Evolutionary conservation across 768 basidiomycete species (phyloP).

Genomic region (Mycena rosella): DNA sequence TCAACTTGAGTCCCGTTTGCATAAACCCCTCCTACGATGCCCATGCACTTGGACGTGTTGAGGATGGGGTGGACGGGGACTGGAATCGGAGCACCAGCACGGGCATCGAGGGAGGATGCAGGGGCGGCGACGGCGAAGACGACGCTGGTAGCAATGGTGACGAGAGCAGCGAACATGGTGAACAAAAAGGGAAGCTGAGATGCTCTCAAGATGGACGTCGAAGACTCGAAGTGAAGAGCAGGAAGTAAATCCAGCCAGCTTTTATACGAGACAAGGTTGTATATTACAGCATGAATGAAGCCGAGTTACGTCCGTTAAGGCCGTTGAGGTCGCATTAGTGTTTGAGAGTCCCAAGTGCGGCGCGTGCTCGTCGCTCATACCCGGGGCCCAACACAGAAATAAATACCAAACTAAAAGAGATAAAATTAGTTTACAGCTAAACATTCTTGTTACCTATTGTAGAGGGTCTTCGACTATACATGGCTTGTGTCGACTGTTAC

Average conservation of each 20-base stretch:
- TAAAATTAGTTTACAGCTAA: too few relatives aligned
- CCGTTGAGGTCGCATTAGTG: too few relatives aligned
- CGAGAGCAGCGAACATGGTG: conserved; percentile 20
- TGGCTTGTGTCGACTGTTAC: too few relatives aligned
- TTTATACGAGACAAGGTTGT: conserved; percentile 22
- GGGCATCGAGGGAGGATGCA: conserved; percentile 17
- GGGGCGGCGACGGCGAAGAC: conserved; percentile 21
- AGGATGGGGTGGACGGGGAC: conserved; percentile 21
- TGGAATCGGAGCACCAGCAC: conserved; percentile 23
- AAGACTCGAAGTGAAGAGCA: conserved; percentile 23
- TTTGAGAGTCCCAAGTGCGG: too few relatives aligned
- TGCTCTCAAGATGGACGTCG: conserved; percentile 17
- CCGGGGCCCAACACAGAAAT: too few relatives aligned
- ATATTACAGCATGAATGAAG: too few relatives aligned
- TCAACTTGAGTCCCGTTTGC: conserved; percentile 19
- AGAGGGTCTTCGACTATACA: too few relatives aligned
- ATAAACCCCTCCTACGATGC: conserved; percentile 22
- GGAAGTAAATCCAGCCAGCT: conserved; percentile 20
- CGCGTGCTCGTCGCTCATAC: too few relatives aligned
- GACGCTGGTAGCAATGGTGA: conserved; percentile 21
- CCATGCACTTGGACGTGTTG: conserved; percentile 21
- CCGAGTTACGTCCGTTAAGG: too few relatives aligned
- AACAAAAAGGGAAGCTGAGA: conserved; percentile 17
- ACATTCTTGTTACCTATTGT: too few relatives aligned
- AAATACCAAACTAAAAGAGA: too few relatives aligned